Evolutionary conservation across 257 asterid genomes (phyloP), one percentile per base, ranked within the genome.

Genomic region (Cynanchum wilfordii): DNA sequence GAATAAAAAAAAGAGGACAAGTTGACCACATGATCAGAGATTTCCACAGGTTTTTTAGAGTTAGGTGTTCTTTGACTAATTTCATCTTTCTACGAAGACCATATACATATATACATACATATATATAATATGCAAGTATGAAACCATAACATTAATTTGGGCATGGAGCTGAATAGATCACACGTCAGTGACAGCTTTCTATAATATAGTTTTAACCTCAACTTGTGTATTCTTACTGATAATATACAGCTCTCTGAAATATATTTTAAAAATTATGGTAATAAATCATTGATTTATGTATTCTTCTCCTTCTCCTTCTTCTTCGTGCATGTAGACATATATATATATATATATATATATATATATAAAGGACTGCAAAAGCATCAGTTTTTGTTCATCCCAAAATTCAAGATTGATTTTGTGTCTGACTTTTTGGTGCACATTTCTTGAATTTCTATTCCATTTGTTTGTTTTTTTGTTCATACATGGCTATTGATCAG

Each of bases 131-230:
- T 40, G 45, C 45, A 40, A 40, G 6, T 27, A 27, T n/a, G 20
- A 25, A 54, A 13, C 7, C 19, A 25, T 0, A 5, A 27, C 4
- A 19, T 33, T 33, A 33, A 19, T 10, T 24, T 33, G 66, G 40
- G 45, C 20, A 13, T 33, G 74, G 42, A 7, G 79, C 70, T 80
- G 87, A 50, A 73, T 42, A 42, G 88, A 78, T 79, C 72, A 75
- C 89, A 80, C 86, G 88, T 88, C 88, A 83, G 82, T 77, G 86
- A 82, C 91, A 86, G 93, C 91, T 80, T 76, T 33, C 38, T 33
- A 33, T 51, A 1, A 7, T 42, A 42, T 50, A 0, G 38, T 50
- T 44, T 66, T 75, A 63, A 75, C 10, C 76, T 64, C 45, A 52
- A 52, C 64, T 33, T 33, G 9, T 7, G 47, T 42, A 7, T 42